These are phyloP conservation scores for Pleoardoris graminearum DNA, from an alignment of 2,329 filamentous ascomycete genomes.

Conservation along the genomic window DNA sequence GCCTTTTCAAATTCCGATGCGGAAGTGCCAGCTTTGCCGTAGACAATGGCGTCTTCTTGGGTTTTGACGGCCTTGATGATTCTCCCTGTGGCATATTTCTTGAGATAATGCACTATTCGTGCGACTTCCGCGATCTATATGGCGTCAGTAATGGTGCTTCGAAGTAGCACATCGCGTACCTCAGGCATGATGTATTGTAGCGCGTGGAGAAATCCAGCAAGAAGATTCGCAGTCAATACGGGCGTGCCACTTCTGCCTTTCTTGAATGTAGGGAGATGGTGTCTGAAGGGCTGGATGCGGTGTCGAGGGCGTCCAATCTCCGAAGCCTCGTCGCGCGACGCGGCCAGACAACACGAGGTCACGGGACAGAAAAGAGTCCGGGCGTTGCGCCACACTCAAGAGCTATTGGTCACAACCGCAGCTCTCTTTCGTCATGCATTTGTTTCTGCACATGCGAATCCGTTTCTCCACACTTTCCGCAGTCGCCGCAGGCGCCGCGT, in stretches of 20 bases:
- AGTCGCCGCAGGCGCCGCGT: constrained; percentile 2
- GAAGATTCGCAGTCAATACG: background rate
- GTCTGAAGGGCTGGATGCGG: background rate
- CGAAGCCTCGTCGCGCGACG: constrained; percentile 3
- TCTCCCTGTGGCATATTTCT: constrained; percentile 81
- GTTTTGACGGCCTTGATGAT: constrained; percentile 71
- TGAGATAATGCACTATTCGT: constrained; percentile 82
- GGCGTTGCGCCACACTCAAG: constrained; percentile 3
- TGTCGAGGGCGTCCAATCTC: constrained; percentile 15
- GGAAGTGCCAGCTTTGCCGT: constrained; percentile 85
- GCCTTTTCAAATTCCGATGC: constrained; percentile 73
- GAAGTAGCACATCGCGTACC: constrained; percentile 23
- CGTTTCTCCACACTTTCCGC: background rate
- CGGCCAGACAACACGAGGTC: constrained; percentile 32
- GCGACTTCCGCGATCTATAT: constrained; percentile 64
- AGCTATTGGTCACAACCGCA: constrained; percentile 22
- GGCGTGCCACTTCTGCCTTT: background rate
- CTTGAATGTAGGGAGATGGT: background rate
- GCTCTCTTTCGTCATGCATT: no score
- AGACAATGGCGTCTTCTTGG: constrained; percentile 80
- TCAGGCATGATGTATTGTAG: constrained; percentile 38
- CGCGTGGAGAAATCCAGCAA: background rate
- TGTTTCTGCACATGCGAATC: no score
- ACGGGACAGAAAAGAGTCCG: constrained; percentile 26
- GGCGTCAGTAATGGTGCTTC: constrained; percentile 12